These are phyloP conservation scores for Discostella stelligeroides DNA, from an alignment of 108 stramenopile genomes.

Conservation along the genomic window DNA sequence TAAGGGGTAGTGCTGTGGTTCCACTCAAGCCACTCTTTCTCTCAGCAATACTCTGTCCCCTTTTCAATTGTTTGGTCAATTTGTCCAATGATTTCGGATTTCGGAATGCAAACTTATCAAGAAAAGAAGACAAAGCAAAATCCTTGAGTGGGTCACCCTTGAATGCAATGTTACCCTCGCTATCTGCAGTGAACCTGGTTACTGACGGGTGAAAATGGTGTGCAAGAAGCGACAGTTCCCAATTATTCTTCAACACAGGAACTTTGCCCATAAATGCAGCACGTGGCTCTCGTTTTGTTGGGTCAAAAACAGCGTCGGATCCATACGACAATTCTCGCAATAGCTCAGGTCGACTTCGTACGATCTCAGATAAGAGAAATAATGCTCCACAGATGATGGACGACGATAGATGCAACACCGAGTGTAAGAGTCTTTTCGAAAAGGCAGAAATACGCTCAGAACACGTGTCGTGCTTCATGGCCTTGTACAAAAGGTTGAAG, in stretches of 20 bases:
- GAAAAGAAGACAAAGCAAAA: conserved; percentile 89
- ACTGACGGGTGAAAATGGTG: conserved; percentile 97
- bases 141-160: conserved; percentile 95
- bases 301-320: conserved; percentile 48
- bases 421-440: conserved; percentile 85
- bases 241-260: conserved; percentile 45
- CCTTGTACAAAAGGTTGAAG: conserved; percentile 96
- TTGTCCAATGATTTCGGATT: conserved; percentile 88
- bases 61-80: conserved; percentile 40
- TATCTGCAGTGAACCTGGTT: conserved; percentile 70
- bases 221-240: conserved; percentile 84
- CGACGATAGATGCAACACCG: conserved; percentile 68
- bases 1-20: conserved; percentile 65
- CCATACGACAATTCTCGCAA: conserved; percentile 23
- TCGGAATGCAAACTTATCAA: conserved; percentile 98
- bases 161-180: conserved; percentile 74
- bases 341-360: conserved; percentile 64
- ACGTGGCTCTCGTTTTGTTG: conserved; percentile 73
- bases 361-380: conserved; percentile 91
- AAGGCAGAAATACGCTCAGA: conserved; percentile 77
- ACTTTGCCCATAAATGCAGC: conserved; percentile 53
- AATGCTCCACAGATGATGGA: conserved; percentile 84
- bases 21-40: conserved; percentile 54
- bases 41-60: conserved; percentile 58
- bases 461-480: conserved; percentile 86